Conservation (phyloP, 2,329 filamentous ascomycete genomes). For the Fusarium beomiforme region DNA sequence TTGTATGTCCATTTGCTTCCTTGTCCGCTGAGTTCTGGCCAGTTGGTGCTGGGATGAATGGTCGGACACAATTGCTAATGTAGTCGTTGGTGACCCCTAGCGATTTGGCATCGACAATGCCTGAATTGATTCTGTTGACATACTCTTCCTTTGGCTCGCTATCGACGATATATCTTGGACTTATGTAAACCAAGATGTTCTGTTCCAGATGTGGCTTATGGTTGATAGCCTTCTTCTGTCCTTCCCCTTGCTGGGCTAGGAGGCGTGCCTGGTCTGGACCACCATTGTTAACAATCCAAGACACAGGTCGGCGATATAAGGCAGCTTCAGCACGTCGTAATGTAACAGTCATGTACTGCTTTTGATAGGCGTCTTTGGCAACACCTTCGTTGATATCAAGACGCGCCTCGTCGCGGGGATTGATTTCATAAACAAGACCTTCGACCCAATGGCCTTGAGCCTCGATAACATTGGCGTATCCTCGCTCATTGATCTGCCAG, state of each 20-base stretch:
- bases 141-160: slow-evolving; percentile 53
- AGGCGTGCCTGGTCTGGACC: slow-evolving; percentile 45
- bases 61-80: slow-evolving; percentile 50
- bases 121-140: slow-evolving; percentile 52
- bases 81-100: slow-evolving; percentile 51
- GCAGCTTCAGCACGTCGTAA: slow-evolving; percentile 47
- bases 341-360: slow-evolving; percentile 47
- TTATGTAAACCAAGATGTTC: slow-evolving; percentile 54
- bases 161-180: slow-evolving; percentile 45
- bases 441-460: slow-evolving; percentile 50
- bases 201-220: slow-evolving; percentile 41
- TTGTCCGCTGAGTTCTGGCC: slow-evolving; percentile 20
- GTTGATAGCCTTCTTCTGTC: slow-evolving; percentile 24
- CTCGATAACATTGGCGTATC: slow-evolving; percentile 56
- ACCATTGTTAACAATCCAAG: slow-evolving; percentile 52
- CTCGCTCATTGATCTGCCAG: slow-evolving; percentile 60
- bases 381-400: slow-evolving; percentile 56
- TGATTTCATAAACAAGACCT: slow-evolving; percentile 55
- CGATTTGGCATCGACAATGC: slow-evolving; percentile 48
- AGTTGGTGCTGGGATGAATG: slow-evolving; percentile 46
- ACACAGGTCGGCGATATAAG: slow-evolving; percentile 50
- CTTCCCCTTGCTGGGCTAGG: slow-evolving; percentile 30
- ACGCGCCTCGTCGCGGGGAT: slow-evolving; percentile 49
- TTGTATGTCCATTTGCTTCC: background rate
- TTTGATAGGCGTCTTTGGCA: slow-evolving; percentile 51